Percentiles rank a stretch among this genome's conserved stretches.
phyloP scores from a whole-genome alignment of 805 yeast genomes.

The Ogataea corticis region DNA sequence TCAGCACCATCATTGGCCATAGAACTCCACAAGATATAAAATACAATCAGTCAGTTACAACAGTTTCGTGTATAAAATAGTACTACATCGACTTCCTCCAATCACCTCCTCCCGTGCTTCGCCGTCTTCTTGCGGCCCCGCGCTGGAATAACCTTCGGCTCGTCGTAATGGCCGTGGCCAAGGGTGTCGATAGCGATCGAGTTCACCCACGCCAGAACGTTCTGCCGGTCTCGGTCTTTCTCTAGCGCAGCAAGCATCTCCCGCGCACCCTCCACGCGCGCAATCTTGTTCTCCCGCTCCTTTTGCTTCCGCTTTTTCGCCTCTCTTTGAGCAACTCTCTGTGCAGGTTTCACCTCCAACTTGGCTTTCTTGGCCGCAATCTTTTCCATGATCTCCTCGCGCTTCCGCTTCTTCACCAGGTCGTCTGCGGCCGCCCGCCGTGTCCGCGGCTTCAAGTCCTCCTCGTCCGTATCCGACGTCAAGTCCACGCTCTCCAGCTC shows the following conservation, averaged over 20 bases:
- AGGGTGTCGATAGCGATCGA: conserved; percentile 51
- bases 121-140: conserved; percentile 23
- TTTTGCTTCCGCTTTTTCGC: conserved; percentile 32
- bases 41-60: not conserved
- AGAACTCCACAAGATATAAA: not conserved
- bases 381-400: conserved; percentile 29
- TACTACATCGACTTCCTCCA: conserved; percentile 1
- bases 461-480: conserved; percentile 17
- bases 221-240: conserved; percentile 41
- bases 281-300: conserved; percentile 36
- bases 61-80: conserved; percentile 4
- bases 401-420: conserved; percentile 28
- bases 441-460: conserved; percentile 30
- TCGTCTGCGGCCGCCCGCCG: conserved; percentile 37
- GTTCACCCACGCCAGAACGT: conserved; percentile 64
- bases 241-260: conserved; percentile 35
- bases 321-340: conserved; percentile 39
- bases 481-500: conserved; percentile 4
- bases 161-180: conserved; percentile 59
- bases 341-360: conserved; percentile 35
- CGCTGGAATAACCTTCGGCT: conserved; percentile 31
- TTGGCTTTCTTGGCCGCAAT: conserved; percentile 34
- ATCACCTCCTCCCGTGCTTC: conserved; percentile 15
- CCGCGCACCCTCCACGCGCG: conserved; percentile 25
- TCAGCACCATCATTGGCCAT: conserved; percentile 11